phyloP scores from a whole-genome alignment of 495 filamentous ascomycete genomes.

The Penicillium coprophilum region DNA sequence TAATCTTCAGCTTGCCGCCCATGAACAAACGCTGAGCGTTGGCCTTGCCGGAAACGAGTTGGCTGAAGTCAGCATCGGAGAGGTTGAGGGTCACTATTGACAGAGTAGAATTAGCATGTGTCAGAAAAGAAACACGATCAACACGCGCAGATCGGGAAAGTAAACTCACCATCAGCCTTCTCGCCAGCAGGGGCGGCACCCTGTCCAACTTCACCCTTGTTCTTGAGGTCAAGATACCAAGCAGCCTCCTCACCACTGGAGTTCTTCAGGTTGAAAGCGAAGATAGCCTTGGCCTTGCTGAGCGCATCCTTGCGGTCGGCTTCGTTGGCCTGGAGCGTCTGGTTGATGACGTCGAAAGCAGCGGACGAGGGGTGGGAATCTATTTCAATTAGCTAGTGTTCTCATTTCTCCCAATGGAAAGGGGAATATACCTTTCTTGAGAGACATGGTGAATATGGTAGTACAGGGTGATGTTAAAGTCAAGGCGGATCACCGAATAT shows the following conservation, averaged over 20 bases:
- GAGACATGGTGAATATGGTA: slow-evolving; percentile 62
- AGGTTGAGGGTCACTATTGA: slow-evolving; percentile 74
- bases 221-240: slow-evolving; percentile 96
- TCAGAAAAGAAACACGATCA: neutral
- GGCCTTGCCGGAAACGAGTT: slow-evolving; percentile 81
- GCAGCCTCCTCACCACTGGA: slow-evolving; percentile 68
- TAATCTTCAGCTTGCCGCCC: slow-evolving; percentile 95
- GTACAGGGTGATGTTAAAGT: slow-evolving; percentile 1
- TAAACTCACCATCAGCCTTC: slow-evolving; percentile 75
- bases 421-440: slow-evolving; percentile 66
- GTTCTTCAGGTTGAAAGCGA: slow-evolving; percentile 93
- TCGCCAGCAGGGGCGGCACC: slow-evolving; percentile 63
- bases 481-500: slow-evolving; percentile 4
- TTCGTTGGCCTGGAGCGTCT: slow-evolving; percentile 64
- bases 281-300: slow-evolving; percentile 81
- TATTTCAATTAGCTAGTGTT: slow-evolving; percentile 36
- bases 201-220: slow-evolving; percentile 77
- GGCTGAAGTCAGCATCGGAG: slow-evolving; percentile 81
- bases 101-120: slow-evolving; percentile 5
- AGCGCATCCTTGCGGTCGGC: slow-evolving; percentile 83
- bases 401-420: neutral
- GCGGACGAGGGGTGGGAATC: slow-evolving; percentile 86
- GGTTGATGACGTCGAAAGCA: slow-evolving; percentile 86
- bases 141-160: neutral
- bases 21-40: slow-evolving; percentile 96